phyloP scores from a whole-genome alignment of 306 rosid species.

The Oemleria cerasiformis region DNA sequence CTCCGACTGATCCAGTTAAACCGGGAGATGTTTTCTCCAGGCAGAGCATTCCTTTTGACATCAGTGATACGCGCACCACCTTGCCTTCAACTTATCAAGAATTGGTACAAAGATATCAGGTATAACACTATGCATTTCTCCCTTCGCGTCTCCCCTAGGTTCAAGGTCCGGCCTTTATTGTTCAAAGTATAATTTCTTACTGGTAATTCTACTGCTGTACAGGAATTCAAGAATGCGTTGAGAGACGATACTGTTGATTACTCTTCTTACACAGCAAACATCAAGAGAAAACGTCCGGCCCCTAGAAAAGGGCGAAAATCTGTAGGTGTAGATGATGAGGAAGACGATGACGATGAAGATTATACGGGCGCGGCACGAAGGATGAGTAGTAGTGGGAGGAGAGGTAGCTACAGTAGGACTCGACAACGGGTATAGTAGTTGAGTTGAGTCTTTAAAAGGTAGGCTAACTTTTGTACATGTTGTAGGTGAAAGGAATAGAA shows the following conservation, averaged over 20 bases:
- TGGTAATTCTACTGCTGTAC: conserved; percentile 7
- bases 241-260: conserved; percentile 82
- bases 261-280: conserved; percentile 73
- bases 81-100: conserved; percentile 75
- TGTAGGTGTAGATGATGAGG: conserved; percentile 51
- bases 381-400: conserved; percentile 61
- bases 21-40: conserved; percentile 79
- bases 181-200: not conserved
- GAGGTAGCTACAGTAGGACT: conserved; percentile 45
- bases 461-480: conserved; percentile 90
- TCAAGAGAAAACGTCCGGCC: conserved; percentile 79
- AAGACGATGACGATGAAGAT: conserved; percentile 55
- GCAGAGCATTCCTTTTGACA: conserved; percentile 62
- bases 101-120: conserved; percentile 82
- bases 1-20: conserved; percentile 78
- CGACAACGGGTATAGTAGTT: conserved; percentile 60
- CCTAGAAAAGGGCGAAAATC: conserved; percentile 71
- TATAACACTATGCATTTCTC: conserved; percentile 16
- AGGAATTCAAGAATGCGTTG: conserved; percentile 89
- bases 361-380: conserved; percentile 56
- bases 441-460: conserved; percentile 50
- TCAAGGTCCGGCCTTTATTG: no score
- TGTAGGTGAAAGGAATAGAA: conserved; percentile 50
- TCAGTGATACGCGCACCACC: conserved; percentile 57
- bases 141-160: no score